Evolutionary conservation across 208 protist species (phyloP), one percentile per base, ranked within the genome.

Genomic region (Acanthamoeba culbertsoni): DNA sequence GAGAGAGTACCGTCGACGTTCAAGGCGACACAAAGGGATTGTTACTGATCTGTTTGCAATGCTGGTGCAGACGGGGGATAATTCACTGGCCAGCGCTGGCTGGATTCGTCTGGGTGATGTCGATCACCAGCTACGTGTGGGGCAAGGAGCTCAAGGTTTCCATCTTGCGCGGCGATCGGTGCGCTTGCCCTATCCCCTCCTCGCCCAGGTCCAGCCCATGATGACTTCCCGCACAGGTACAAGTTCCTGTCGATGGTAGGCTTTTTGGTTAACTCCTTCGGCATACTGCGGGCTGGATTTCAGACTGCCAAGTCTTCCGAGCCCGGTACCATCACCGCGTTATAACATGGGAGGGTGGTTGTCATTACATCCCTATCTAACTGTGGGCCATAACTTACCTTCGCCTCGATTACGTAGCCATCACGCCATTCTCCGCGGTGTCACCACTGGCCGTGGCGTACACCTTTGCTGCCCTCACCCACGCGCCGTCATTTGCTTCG

Each of bases 201-300:
- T n/a, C 35, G 14, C 14, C 28, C 14, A 37, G 28, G 12, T 16
- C 28, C 12, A 35, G 14, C 65, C 35, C 28, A 23, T n/a, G 51
- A 14, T 59, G 51, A 23, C 51, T 59, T 23, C 23, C 23, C 23
- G 51, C 28, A 88, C 43, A 88, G 77, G 37, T 88, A 88, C 46
- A 46, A 88, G 28, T 88, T 88, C 43, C 43, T 88, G 18, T 88
- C 77, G 12, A 88, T 88, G 43, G 77, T 57, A 18, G 46, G 77
- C 31, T 88, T 88, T 33, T 31, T 88, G 23, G 43, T 88, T 16
- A 88, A 88, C 77, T 88, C 77, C 18, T 59, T 88, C 43, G 77
- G 77, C 77, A 88, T 88, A 12, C 46, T 88, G 12, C 77, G 77
- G 23, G 77, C 77, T 35, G 77, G 77, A 12, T 55, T 59, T 23